Conservation (phyloP, 441 rosid species). For the Corymbia citriodora region DNA sequence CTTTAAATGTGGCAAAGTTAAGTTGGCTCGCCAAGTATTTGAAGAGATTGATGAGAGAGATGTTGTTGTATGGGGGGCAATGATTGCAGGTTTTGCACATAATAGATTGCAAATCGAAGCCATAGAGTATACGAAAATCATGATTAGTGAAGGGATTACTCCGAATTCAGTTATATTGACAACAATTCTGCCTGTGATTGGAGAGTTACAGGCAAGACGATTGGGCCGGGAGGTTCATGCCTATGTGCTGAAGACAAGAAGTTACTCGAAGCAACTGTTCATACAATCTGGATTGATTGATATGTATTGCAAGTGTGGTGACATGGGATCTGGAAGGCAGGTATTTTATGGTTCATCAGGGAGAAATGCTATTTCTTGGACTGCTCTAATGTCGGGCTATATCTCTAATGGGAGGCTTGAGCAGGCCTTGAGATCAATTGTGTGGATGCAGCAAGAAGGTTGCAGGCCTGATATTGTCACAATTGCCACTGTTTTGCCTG, state of each 20-base stretch:
- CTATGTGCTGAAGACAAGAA: constrained; percentile 44
- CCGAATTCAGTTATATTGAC: constrained; percentile 71
- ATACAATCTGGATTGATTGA: constrained; percentile 73
- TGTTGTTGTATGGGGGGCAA: constrained; percentile 70
- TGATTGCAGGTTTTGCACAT: constrained; percentile 78
- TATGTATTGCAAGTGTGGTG: constrained; percentile 83
- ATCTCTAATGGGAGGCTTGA: constrained; percentile 63
- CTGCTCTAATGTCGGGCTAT: constrained; percentile 86
- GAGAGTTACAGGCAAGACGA: constrained; percentile 43
- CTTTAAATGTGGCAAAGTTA: constrained; percentile 68
- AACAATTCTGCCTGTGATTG: constrained; percentile 56
- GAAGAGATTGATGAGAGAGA: constrained; percentile 61
- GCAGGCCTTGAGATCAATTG: constrained; percentile 76
- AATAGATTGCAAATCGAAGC: constrained; percentile 63
- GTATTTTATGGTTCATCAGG: constrained; percentile 58
- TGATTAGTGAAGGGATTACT: constrained; percentile 54
- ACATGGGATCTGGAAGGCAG: constrained; percentile 58
- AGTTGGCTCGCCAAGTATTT: constrained; percentile 49
- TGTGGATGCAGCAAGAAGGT: constrained; percentile 97
- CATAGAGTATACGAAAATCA: constrained; percentile 44
- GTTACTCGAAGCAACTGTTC: constrained; percentile 33
- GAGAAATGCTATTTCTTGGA: constrained; percentile 77
- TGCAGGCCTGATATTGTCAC: constrained; percentile 71
- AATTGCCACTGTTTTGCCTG: constrained; percentile 65
- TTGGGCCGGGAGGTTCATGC: constrained; percentile 77